Evolutionary conservation across 2,329 filamentous ascomycete genomes (phyloP).

Genomic region (Stylonectria norvegica): DNA sequence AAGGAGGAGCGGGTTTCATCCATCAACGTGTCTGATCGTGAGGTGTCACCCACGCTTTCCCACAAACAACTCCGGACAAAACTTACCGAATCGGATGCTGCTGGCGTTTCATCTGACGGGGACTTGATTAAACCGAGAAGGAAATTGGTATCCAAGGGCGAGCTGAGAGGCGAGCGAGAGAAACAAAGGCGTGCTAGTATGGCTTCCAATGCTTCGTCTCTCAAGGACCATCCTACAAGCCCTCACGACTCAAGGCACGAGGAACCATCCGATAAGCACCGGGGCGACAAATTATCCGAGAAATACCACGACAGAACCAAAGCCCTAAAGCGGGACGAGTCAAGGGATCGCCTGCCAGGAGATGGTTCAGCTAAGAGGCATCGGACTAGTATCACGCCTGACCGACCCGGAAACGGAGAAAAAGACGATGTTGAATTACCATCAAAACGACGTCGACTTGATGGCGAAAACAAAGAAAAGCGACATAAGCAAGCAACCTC

Average conservation of each 20-base stretch:
- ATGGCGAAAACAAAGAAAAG: constrained; percentile 50
- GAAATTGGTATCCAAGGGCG: constrained; percentile 62
- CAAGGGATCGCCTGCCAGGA: constrained; percentile 51
- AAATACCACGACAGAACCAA: constrained; percentile 60
- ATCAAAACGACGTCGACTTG: constrained; percentile 55
- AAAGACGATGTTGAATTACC: constrained; percentile 52
- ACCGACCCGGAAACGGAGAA: constrained; percentile 47
- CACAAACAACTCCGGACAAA: constrained; percentile 51
- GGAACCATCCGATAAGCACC: constrained; percentile 47
- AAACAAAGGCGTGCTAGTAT: constrained; percentile 58
- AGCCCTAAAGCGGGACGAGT: constrained; percentile 59
- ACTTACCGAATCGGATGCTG: constrained; percentile 52
- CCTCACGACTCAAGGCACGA: constrained; percentile 49
- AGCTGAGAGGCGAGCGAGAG: constrained; percentile 57
- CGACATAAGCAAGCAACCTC: constrained; percentile 42
- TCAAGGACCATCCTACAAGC: constrained; percentile 50
- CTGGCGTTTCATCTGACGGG: constrained; percentile 52
- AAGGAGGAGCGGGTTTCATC: constrained; percentile 52
- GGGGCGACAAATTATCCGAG: constrained; percentile 40
- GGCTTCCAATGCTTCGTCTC: constrained; percentile 51
- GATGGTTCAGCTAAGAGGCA: constrained; percentile 57
- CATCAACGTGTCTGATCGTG: constrained; percentile 50
- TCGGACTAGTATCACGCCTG: constrained; percentile 57
- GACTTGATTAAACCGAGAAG: constrained; percentile 57
- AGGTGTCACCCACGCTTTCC: constrained; percentile 46